Percentiles rank a stretch among this genome's conserved stretches.
Conservation (phyloP, 2,329 filamentous ascomycete species). For the Mollisiaceae sp. region DNA sequence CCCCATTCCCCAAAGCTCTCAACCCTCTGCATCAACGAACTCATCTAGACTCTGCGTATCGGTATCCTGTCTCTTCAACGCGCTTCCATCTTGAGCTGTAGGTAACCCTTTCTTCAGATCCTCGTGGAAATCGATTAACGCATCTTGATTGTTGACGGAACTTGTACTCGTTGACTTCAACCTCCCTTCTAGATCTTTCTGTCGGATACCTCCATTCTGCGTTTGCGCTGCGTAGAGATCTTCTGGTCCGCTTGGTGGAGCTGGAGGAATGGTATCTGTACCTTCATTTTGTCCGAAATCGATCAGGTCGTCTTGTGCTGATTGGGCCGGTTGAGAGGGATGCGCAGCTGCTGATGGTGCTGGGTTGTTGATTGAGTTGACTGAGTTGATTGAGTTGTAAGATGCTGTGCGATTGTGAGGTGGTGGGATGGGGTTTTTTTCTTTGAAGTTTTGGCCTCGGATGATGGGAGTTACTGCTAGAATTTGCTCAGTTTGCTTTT, state of each 20-base stretch:
- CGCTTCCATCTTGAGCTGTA: constrained; percentile 21
- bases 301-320: constrained; percentile 54
- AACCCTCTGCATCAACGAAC: constrained; percentile 43
- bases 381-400: constrained; percentile 19
- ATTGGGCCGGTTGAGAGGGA: constrained; percentile 17
- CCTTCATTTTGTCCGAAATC: constrained; percentile 55
- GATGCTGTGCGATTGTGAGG: constrained; percentile 36
- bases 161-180: constrained; percentile 35
- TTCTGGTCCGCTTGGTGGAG: constrained; percentile 25
- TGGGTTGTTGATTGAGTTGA: constrained; percentile 16
- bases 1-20: background rate
- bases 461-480: constrained; percentile 85
- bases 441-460: constrained; percentile 66
- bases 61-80: constrained; percentile 38
- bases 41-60: constrained; percentile 42
- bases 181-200: constrained; percentile 39
- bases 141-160: constrained; percentile 15
- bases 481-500: constrained; percentile 80
- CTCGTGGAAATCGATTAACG: constrained; percentile 57
- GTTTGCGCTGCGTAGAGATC: constrained; percentile 38
- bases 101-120: constrained; percentile 59
- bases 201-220: constrained; percentile 34
- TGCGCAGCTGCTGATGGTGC: constrained; percentile 5
- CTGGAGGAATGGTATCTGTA: constrained; percentile 5
- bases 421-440: constrained; percentile 62